These are phyloP conservation scores for Xylaria multiplex DNA, from an alignment of 2,329 filamentous ascomycete genomes.

Conservation along the genomic window DNA sequence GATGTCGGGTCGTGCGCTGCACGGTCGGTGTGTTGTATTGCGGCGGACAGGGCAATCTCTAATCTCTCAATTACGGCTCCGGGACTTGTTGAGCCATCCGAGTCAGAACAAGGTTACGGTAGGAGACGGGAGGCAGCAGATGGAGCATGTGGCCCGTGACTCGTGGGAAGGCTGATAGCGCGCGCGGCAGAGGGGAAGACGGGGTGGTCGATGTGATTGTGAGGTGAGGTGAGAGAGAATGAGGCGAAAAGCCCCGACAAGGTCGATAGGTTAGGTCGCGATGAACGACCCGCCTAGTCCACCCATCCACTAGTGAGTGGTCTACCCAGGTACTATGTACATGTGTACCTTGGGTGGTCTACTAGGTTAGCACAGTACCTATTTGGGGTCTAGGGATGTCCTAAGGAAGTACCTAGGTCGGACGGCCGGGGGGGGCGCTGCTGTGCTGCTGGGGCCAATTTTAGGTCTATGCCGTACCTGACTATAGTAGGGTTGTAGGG, in stretches of 20 bases:
- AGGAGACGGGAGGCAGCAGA: slow-evolving; percentile 26
- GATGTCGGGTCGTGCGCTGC: slow-evolving; percentile 19
- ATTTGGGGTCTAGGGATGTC: background rate
- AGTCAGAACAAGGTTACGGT: slow-evolving; percentile 13
- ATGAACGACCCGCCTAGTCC: background rate
- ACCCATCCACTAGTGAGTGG: no score
- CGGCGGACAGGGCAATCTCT: slow-evolving; percentile 23
- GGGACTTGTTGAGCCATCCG: slow-evolving; percentile 10
- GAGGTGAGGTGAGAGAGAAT: slow-evolving; percentile 32
- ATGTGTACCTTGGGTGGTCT: no score
- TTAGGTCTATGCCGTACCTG: slow-evolving; percentile 18
- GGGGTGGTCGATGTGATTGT: background rate
- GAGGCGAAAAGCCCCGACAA: slow-evolving; percentile 35
- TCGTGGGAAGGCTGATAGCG: slow-evolving; percentile 32
- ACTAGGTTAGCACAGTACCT: background rate
- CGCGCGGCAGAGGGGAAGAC: slow-evolving; percentile 29
- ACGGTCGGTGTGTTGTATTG: slow-evolving; percentile 12
- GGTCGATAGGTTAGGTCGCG: slow-evolving; percentile 33
- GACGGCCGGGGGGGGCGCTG: slow-evolving; percentile 6
- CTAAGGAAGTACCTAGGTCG: background rate
- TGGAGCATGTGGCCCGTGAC: slow-evolving; percentile 32
- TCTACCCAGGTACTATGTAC: no score
- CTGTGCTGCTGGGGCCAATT: background rate
- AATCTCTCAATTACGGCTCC: slow-evolving; percentile 21
- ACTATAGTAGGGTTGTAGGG: background rate